Base-by-base conservation (phyloP, 768 basidiomycete species). In the Xerocomus spinulosus region DNA sequence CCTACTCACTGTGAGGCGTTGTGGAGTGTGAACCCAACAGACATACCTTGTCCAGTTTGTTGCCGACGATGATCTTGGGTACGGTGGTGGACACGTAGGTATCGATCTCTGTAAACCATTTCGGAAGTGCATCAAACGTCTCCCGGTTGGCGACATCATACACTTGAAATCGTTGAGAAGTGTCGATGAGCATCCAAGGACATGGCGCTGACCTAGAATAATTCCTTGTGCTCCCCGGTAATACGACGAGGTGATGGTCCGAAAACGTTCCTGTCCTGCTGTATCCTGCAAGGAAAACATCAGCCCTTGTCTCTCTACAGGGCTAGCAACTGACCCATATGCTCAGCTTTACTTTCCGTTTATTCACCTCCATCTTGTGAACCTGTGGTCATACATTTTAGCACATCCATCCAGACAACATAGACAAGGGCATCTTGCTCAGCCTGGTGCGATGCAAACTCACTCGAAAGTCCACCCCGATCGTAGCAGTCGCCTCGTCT, bases 201-300 rank as follows among this genome's bases (percentile, higher is more conserved):
- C 2, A 25, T 6, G 2, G 33, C 9, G 37, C 61, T 30, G 18
- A 83, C 85, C 85, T 39, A 91, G 75, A 58, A 91, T 86, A 42
- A 90, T 78, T 7, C 88, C 87, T 56, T 91, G 87, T 36, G 87
- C 87, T 2, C 87, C 88, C 24, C 96, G 80, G 62, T 98, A 99
- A 60, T 98, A 99, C 9, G 88, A 91, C 3, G 87, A 87, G 5
- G 96, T 98, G 56, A 99, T 86, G 3, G 94, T 96, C 38, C 92
- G 78, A 63, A 97, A 99, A 5, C 95, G 83, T 68, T 99, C 96
- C 67, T 98, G 95, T 0, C 96, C 95, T 42, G 93, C 92, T 0
- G 92, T 95, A 58, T 96, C 92, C 92, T 93, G 32, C 20, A 7
- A 14, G 3, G 3, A 3, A 15, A 12, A 5, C 4, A 36, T 48